Evolutionary conservation across 2,329 filamentous ascomycete species (phyloP), one percentile per base, ranked within the genome.

Genomic region (Xylaria sp.): DNA sequence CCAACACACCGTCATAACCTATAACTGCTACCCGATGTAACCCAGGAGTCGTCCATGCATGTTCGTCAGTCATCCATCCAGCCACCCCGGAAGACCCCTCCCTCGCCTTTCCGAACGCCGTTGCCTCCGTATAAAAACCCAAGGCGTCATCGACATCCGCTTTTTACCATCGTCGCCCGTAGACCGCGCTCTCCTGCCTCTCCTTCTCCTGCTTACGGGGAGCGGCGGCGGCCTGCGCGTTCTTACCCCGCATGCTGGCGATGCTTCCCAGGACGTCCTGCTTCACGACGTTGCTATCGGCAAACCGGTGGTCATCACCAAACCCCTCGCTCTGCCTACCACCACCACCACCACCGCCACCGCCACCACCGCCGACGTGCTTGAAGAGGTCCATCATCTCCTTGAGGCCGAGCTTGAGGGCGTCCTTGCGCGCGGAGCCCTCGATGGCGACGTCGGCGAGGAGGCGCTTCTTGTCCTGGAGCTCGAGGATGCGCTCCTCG

Each of bases 401-500:
- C 69, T 92, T 88, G 84, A 97, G 87, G 44, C 88, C 91, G 45
- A 99, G 79, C 76, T 97, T 97, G 69, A 90, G 85, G 16, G 86
- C 83, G 50, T 77, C 84, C 56, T 88, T 90, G 68, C 84, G 84
- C 59, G 86, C 84, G 61, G 86, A 87, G 58, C 87, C 86, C 72
- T 97, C 94, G 54, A 99, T 94, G 11, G 94, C 91, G 57, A 92
- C 87, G 67, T 91, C 88, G n/a, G 94, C 93, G 11, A 99, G 82
- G 64, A 91, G 85, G 9, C 94, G 86, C 77, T 99, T 99, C 73
- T 92, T 91, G 60, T 96, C 89, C 74, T 99, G 94, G 19, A 99
- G 82, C 57, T 90, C 91, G n/a, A 97, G 78, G 65, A 99, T 99
- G 53, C 92, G 86, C 72, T 93, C 92, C 77, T 99, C 94, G 51